Percentiles rank a stretch among this genome's conserved stretches.
phyloP scores from a whole-genome alignment of 495 filamentous ascomycete species.

The Penicillium malachiteum region DNA sequence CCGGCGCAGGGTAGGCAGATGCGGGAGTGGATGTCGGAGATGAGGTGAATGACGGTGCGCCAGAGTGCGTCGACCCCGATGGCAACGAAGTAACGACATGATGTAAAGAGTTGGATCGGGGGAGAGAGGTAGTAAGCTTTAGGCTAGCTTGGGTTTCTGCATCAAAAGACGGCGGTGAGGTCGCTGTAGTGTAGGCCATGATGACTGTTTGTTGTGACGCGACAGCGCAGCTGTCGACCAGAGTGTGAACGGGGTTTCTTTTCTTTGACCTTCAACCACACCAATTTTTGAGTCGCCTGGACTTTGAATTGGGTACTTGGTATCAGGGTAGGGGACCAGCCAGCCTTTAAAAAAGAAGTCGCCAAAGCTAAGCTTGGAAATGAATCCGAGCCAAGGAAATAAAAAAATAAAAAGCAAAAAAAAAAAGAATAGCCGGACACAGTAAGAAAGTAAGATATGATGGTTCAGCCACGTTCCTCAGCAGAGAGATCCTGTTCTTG shows the following conservation, averaged over 20 bases:
- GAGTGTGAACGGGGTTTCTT: constrained; percentile 12
- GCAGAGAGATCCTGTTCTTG: constrained; percentile 43
- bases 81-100: constrained; percentile 39
- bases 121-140: constrained; percentile 41
- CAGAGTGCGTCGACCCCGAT: constrained; percentile 24
- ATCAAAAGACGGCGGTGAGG: constrained; percentile 42
- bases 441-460: constrained; percentile 26
- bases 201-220: constrained; percentile 30
- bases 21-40: constrained; percentile 33
- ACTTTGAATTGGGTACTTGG: constrained; percentile 41
- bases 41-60: constrained; percentile 31
- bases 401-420: constrained; percentile 28
- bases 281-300: constrained; percentile 47
- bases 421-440: constrained; percentile 37
- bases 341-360: constrained; percentile 29
- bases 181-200: constrained; percentile 46
- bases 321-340: constrained; percentile 34
- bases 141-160: constrained; percentile 41
- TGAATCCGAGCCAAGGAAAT: constrained; percentile 36
- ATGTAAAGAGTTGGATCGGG: constrained; percentile 37
- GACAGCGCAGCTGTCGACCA: constrained; percentile 37
- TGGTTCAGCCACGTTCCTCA: constrained; percentile 48
- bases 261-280: constrained; percentile 37
- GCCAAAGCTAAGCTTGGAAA: constrained; percentile 30
- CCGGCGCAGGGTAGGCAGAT: constrained; percentile 29